Evolutionary conservation across 208 protist genomes (phyloP), one percentile per base, ranked within the genome.

Genomic region (Spongospora subterranea): DNA sequence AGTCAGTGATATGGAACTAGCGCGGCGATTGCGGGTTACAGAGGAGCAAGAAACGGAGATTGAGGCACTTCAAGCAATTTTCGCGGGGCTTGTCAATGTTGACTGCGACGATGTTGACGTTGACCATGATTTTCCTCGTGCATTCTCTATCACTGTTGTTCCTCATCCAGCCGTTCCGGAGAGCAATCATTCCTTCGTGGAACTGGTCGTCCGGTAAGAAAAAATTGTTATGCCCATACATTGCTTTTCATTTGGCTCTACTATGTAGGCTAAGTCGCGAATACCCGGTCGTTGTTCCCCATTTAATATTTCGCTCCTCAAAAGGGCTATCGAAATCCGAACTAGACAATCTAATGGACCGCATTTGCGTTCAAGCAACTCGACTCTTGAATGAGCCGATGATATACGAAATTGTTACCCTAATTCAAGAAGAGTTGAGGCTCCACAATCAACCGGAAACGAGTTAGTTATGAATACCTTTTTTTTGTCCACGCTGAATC

Each of bases 1-100:
- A 43, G 71, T 40, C 17, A 20, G 11, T 39, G 71, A 82, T 43
- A 6, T 6, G n/a, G 71, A 82, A 35, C 35, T 82, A 35, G 71
- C 71, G 6, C 71, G 71, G 71, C 71, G 71, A 35, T 17, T 39
- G n/a, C 71, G 71, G 6, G 71, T 82, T 35, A 82, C 6, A 20
- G 71, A 82, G n/a, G 71, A 82, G 71, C 71, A 82, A n/a, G 71
- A 82, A n/a, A 82, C 71, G n/a, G 71, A 82, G 35, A 82, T 82
- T n/a, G 71, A 82, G 71, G 71, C 71, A 6, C 71, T 82, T 6
- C 17, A 82, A n/a, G 71, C 71, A 20, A 82, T 82, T 82, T 43
- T 82, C 13, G 71, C 35, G 17, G n/a, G 35, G 35, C 35, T 45
- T 39, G 35, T 82, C 11, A 20, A 6, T 6, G n/a, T 35, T 82